Percentiles rank a stretch among this genome's conserved stretches.
Evolutionary conservation across 139 green algal genomes (phyloP).

Genomic region (Mesotaenium endlicherianum): DNA sequence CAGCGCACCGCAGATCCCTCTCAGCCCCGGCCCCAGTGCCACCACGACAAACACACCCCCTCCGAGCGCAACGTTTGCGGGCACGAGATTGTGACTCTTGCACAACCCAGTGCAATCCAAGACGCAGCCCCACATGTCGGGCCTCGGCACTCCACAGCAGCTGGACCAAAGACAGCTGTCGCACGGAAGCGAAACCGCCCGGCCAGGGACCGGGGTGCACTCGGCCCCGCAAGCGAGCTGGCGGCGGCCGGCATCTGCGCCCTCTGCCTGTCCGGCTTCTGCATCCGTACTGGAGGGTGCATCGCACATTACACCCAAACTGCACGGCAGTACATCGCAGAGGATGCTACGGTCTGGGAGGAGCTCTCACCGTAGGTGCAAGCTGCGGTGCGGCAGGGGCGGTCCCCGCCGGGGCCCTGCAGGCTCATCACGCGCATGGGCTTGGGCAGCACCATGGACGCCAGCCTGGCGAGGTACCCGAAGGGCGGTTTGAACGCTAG

Average conservation of each 20-base stretch:
- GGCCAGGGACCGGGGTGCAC: too few species aligned
- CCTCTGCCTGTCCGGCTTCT: too few species aligned
- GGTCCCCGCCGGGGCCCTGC: not conserved
- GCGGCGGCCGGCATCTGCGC: too few species aligned
- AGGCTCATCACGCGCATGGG: conserved; percentile 20
- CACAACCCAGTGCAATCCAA: not conserved
- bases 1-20: too few species aligned
- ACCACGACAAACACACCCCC: not conserved
- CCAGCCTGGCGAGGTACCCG: not conserved
- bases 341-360: not conserved
- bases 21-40: not conserved
- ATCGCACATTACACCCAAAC: not conserved
- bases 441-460: not conserved
- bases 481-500: not conserved
- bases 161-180: not conserved
- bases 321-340: not conserved
- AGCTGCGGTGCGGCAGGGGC: not conserved
- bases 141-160: not conserved
- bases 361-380: conserved; percentile 3
- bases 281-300: too few species aligned
- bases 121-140: not conserved
- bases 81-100: not conserved
- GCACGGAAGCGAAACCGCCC: not conserved
- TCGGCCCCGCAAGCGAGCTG: too few species aligned
- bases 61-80: not conserved